Percentiles rank a stretch among this genome's conserved stretches.
These are phyloP conservation scores for Penicillium cinerascens DNA, from an alignment of 495 filamentous ascomycete species.

Conservation along the genomic window DNA sequence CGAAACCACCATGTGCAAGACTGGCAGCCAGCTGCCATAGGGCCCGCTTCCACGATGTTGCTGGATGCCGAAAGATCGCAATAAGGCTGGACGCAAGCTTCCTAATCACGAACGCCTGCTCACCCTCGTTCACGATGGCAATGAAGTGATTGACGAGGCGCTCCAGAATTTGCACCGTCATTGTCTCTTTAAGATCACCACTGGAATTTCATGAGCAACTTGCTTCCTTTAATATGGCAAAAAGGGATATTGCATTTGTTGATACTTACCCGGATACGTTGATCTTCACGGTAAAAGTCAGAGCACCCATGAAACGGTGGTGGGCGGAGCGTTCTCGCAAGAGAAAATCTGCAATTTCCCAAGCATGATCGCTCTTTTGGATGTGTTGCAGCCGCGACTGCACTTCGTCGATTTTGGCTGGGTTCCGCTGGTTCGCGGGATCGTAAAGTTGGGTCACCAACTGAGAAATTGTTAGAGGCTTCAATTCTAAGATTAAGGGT, in stretches of 20 bases:
- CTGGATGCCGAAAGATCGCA: slow-evolving; percentile 72
- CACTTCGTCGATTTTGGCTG: slow-evolving; percentile 58
- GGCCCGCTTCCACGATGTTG: slow-evolving; percentile 63
- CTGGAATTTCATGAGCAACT: slow-evolving; percentile 33
- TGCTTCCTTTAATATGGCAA: background rate
- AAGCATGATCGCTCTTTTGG: slow-evolving; percentile 75
- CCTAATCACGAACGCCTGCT: slow-evolving; percentile 63
- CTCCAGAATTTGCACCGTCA: slow-evolving; percentile 60
- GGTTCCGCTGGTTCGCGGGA: slow-evolving; percentile 53
- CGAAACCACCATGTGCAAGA: slow-evolving; percentile 51
- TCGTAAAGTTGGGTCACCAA: slow-evolving; percentile 60
- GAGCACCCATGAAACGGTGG: slow-evolving; percentile 87
- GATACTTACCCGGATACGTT: slow-evolving; percentile 46
- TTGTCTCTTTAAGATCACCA: slow-evolving; percentile 57
- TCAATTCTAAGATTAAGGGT: background rate
- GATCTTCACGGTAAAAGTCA: slow-evolving; percentile 89
- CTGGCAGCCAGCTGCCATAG: slow-evolving; percentile 64
- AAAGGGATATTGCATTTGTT: background rate
- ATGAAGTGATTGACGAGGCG: slow-evolving; percentile 68
- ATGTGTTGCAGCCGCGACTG: slow-evolving; percentile 73
- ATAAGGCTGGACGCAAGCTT: slow-evolving; percentile 84
- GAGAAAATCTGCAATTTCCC: slow-evolving; percentile 77
- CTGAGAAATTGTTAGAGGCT: slow-evolving; percentile 14
- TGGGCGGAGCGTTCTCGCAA: slow-evolving; percentile 58
- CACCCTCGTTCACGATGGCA: slow-evolving; percentile 52